A percentile compares a stretch with the other conserved stretches of the same genome.
Evolutionary conservation across 1,284 basidiomycete genomes (phyloP).

Genomic region (Sporisorium iseilematis-ciliati): DNA sequence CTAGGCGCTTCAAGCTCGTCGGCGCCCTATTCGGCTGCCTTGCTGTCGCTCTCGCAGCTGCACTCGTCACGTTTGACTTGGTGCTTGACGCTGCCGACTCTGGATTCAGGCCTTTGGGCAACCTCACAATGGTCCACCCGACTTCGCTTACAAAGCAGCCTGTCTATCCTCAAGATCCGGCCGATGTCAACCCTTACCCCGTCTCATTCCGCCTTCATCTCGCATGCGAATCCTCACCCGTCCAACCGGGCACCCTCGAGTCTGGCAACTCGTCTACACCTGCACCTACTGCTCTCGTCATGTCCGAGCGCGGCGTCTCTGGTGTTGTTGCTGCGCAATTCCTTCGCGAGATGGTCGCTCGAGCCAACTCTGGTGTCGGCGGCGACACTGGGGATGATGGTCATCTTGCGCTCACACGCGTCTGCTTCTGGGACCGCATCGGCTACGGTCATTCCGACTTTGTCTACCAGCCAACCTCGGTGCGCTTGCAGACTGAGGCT

Average conservation of each 20-base stretch:
- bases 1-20: slow-evolving; percentile 47
- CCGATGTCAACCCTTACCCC: slow-evolving; percentile 38
- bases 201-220: slow-evolving; percentile 54
- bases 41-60: slow-evolving; percentile 22
- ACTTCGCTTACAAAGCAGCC: slow-evolving; percentile 34
- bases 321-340: slow-evolving; percentile 51
- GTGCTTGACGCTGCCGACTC: slow-evolving; percentile 54
- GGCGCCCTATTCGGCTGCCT: slow-evolving; percentile 43
- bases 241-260: slow-evolving; percentile 19
- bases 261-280: slow-evolving; percentile 11
- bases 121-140: slow-evolving; percentile 47
- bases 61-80: slow-evolving; percentile 53
- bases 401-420: slow-evolving; percentile 48
- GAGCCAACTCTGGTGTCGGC: slow-evolving; percentile 11
- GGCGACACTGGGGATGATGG: slow-evolving; percentile 39
- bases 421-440: slow-evolving; percentile 58
- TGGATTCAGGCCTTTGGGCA: slow-evolving; percentile 45
- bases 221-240: slow-evolving; percentile 46
- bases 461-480: slow-evolving; percentile 37
- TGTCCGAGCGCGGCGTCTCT: slow-evolving; percentile 53
- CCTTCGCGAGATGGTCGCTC: slow-evolving; percentile 55
- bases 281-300: slow-evolving; percentile 55
- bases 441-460: slow-evolving; percentile 56
- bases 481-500: slow-evolving; percentile 42
- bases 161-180: slow-evolving; percentile 41